phyloP scores from a whole-genome alignment of 306 rosid genomes.

The Glycine latifolia region DNA sequence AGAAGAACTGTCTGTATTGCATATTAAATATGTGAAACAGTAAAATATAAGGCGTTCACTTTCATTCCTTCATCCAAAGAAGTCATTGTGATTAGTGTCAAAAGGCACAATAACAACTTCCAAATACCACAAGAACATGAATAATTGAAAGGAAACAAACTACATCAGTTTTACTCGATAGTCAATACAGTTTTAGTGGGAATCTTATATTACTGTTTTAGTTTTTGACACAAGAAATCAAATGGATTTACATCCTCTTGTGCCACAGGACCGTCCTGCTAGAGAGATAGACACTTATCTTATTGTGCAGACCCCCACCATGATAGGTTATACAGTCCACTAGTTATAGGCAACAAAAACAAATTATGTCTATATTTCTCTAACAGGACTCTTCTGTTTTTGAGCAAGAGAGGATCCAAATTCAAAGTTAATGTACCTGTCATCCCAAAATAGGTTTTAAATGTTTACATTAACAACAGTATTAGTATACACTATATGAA shows the following conservation, averaged over 20 bases:
- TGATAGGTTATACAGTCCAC: constrained; percentile 4
- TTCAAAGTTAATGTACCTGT: neutral
- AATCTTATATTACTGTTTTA: constrained; percentile 1
- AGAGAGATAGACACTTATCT: neutral
- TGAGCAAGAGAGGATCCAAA: neutral
- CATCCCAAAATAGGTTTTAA: constrained; percentile 16
- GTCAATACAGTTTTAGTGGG: neutral
- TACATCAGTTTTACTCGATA: neutral
- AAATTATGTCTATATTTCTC: neutral
- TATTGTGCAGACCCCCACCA: neutral
- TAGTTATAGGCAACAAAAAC: neutral
- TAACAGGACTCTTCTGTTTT: neutral
- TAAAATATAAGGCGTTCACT: neutral
- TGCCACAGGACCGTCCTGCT: neutral
- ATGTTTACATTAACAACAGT: neutral
- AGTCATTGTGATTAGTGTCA: constrained; percentile 7
- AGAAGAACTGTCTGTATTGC: neutral
- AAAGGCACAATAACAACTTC: constrained; percentile 2
- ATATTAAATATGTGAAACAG: constrained; percentile 12
- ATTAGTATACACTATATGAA: neutral
- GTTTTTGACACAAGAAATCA: constrained; percentile 20
- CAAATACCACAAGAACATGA: too few relatives aligned
- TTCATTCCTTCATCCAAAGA: neutral
- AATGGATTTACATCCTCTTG: neutral
- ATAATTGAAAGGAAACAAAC: constrained; percentile 26